phyloP scores from a whole-genome alignment of 305 asterid genomes.

The Fraxinus albicans region DNA sequence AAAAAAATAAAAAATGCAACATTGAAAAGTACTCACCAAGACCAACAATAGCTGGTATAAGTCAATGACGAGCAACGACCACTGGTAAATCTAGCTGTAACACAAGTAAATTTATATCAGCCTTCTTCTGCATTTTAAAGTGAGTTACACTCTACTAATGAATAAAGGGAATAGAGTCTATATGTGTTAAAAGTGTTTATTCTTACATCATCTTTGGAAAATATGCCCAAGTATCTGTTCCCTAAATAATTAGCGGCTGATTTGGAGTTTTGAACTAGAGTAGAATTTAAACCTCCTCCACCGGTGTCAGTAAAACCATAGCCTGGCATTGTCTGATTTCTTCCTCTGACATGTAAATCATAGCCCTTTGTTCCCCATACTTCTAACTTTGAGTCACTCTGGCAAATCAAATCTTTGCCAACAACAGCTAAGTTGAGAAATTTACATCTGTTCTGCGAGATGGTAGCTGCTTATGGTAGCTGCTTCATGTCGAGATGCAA shows the following conservation, averaged over 20 bases:
- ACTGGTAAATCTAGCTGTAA: slow-evolving; percentile 84
- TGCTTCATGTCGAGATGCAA: slow-evolving; percentile 63
- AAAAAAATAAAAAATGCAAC: slow-evolving; percentile 29
- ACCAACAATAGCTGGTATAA: slow-evolving; percentile 67
- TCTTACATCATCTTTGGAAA: slow-evolving; percentile 78
- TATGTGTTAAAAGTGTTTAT: background rate
- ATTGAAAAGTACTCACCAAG: slow-evolving; percentile 44
- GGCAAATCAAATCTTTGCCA: slow-evolving; percentile 68
- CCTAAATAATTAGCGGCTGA: slow-evolving; percentile 44
- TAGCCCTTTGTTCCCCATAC: slow-evolving; percentile 50
- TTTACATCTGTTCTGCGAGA: slow-evolving; percentile 89
- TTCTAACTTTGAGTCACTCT: slow-evolving; percentile 86
- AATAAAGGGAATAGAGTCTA: background rate
- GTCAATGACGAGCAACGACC: slow-evolving; percentile 79
- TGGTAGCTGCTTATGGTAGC: slow-evolving; percentile 78
- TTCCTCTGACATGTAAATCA: slow-evolving; percentile 62
- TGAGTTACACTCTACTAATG: background rate
- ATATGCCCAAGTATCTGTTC: slow-evolving; percentile 63
- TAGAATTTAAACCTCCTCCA: slow-evolving; percentile 51
- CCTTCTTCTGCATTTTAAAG: background rate
- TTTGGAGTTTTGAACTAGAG: slow-evolving; percentile 34
- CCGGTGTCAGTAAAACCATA: slow-evolving; percentile 54
- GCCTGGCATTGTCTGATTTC: slow-evolving; percentile 75
- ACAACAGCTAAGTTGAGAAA: slow-evolving; percentile 77
- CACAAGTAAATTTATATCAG: slow-evolving; percentile 9